phyloP scores from a whole-genome alignment of 75 land plant species.

The Cupressus sempervirens region DNA sequence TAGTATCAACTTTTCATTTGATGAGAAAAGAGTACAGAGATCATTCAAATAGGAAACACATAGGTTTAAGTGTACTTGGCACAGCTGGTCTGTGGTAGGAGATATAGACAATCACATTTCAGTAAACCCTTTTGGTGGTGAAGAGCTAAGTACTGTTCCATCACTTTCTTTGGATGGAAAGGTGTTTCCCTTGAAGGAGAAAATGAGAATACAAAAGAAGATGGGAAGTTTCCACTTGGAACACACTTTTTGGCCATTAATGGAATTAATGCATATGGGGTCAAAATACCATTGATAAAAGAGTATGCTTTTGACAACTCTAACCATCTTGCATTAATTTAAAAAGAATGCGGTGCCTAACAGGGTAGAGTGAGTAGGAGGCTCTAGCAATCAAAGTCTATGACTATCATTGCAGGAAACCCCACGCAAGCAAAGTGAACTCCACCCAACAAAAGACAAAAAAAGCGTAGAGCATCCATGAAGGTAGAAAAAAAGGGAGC shows the following conservation, averaged over 20 bases:
- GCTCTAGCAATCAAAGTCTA: too few species aligned
- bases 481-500: too few species aligned
- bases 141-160: conserved; percentile 18
- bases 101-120: conserved; percentile 15
- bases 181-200: conserved; percentile 34
- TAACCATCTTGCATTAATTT: conserved; percentile 38
- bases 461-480: too few species aligned
- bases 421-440: too few species aligned
- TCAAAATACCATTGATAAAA: conserved; percentile 13
- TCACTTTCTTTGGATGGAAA: conserved; percentile 24
- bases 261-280: conserved; percentile 11
- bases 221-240: conserved; percentile 89
- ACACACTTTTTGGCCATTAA: conserved; percentile 5
- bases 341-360: conserved; percentile 25
- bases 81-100: conserved; percentile 50
- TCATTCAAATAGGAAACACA: conserved; percentile 87
- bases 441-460: too few species aligned
- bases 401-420: too few species aligned
- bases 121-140: conserved; percentile 20
- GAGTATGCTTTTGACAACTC: conserved; percentile 28
- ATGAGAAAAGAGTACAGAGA: conserved; percentile 49
- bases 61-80: conserved; percentile 50
- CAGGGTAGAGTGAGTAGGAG: too few species aligned
- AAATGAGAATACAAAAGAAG: conserved; percentile 67
- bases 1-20: conserved; percentile 47